A percentile compares a stretch with the other conserved stretches of the same genome.
Conservation (phyloP, 179 eudicot genomes). For the Silene coronaria region DNA sequence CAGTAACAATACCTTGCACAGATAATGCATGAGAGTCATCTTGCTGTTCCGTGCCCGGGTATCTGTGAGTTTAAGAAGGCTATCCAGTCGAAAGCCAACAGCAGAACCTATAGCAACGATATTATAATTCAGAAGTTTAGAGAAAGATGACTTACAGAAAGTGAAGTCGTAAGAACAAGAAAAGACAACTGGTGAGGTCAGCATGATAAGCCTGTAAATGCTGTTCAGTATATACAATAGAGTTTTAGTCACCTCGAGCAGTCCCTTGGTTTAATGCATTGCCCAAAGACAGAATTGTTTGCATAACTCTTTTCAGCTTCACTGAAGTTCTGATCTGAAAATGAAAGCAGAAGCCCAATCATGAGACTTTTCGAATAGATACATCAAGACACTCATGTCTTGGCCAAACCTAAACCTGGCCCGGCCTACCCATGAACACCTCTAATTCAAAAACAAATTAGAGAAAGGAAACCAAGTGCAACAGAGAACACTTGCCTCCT, state of each 20-base stretch:
- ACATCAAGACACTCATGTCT: background rate
- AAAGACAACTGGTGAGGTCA: background rate
- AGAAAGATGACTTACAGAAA: background rate
- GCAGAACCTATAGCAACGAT: slow-evolving; percentile 60
- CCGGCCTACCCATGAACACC: no score
- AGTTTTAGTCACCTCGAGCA: slow-evolving; percentile 56
- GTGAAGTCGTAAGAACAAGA: background rate
- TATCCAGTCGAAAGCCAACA: slow-evolving; percentile 87
- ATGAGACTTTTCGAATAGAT: slow-evolving; percentile 12
- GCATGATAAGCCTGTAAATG: background rate
- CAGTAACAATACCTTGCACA: slow-evolving; percentile 66
- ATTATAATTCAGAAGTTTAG: background rate
- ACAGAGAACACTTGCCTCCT: slow-evolving; percentile 50
- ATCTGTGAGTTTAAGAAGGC: slow-evolving; percentile 86
- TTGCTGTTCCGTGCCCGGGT: slow-evolving; percentile 81
- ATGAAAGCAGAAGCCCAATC: slow-evolving; percentile 18
- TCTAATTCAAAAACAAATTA: background rate
- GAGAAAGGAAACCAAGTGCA: slow-evolving; percentile 1
- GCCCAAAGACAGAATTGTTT: slow-evolving; percentile 79
- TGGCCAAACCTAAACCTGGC: background rate
- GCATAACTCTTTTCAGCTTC: slow-evolving; percentile 79
- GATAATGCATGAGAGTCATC: slow-evolving; percentile 95
- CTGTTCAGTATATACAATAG: background rate
- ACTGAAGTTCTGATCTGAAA: slow-evolving; percentile 72
- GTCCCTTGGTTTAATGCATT: slow-evolving; percentile 96